Conservation (phyloP, 1,284 basidiomycete species). For the Cryptococcus neoformans region DNA sequence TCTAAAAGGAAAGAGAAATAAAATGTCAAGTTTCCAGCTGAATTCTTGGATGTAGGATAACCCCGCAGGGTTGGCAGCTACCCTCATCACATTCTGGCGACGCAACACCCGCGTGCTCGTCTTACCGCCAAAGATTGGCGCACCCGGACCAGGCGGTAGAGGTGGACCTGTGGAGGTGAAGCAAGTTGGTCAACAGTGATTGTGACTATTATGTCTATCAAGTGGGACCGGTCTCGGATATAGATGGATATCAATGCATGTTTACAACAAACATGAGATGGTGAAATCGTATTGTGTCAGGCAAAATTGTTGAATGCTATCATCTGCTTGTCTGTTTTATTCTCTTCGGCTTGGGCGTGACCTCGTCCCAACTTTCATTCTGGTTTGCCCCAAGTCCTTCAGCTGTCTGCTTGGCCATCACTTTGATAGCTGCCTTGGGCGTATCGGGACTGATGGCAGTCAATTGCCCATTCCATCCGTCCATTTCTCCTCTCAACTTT, state of each 20-base stretch:
- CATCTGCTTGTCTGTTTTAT: not conserved
- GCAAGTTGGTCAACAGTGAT: conserved; percentile 66
- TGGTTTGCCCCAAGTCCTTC: not conserved
- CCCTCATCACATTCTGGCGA: conserved; percentile 84
- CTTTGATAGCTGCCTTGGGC: not conserved
- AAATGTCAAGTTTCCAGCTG: not conserved
- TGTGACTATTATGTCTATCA: too few species aligned
- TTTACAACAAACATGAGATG: too few species aligned
- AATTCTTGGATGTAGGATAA: conserved; percentile 61
- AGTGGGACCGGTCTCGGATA: too few species aligned
- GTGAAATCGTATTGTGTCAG: too few species aligned
- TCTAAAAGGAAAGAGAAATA: not conserved
- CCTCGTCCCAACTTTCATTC: not conserved
- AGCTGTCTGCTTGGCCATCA: not conserved
- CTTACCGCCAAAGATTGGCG: conserved; percentile 47
- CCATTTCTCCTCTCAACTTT: not conserved
- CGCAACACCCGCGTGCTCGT: conserved; percentile 75
- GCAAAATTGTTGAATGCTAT: too few species aligned
- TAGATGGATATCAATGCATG: too few species aligned
- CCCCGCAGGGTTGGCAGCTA: conserved; percentile 71
- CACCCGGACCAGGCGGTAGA: conserved; percentile 39
- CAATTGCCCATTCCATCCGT: not conserved
- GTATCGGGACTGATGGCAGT: not conserved
- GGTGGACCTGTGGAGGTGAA: conserved; percentile 54
- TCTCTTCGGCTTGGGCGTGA: not conserved